These are phyloP conservation scores for Vigna unguiculata DNA, from an alignment of 306 rosid genomes.

Conservation along the genomic window DNA sequence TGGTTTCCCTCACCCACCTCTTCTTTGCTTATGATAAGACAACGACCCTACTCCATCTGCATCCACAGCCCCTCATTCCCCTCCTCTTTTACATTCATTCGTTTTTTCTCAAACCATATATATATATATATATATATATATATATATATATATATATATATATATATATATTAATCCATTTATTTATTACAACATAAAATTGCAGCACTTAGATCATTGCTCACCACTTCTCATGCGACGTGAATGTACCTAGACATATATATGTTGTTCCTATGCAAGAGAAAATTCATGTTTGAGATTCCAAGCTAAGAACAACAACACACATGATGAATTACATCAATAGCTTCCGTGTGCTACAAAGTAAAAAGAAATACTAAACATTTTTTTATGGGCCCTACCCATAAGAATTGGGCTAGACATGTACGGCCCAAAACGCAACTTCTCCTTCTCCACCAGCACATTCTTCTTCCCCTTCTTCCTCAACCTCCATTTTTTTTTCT, in stretches of 20 bases:
- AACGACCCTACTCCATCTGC: conserved; percentile 52
- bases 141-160: too few species aligned
- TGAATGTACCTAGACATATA: neutral
- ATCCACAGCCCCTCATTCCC: conserved; percentile 65
- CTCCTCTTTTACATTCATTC: neutral
- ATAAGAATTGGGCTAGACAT: neutral
- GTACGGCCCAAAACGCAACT: conserved; percentile 5
- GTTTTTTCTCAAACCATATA: neutral
- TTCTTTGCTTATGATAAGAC: conserved; percentile 71
- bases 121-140: too few species aligned
- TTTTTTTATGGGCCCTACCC: neutral
- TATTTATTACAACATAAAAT: conserved; percentile 15
- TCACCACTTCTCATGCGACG: neutral
- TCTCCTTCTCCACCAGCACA: too few species aligned
- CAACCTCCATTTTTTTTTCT: too few species aligned
- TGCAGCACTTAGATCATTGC: neutral
- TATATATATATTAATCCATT: neutral
- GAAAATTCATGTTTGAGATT: conserved; percentile 1
- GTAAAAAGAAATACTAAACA: neutral
- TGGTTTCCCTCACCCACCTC: conserved; percentile 32
- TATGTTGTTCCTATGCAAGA: neutral
- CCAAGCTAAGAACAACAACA: neutral
- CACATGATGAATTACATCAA: neutral
- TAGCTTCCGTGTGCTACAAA: neutral
- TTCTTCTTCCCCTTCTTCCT: too few species aligned